phyloP scores from a whole-genome alignment of 1,139 yeast genomes.

The Yamadazyma jaroonii region DNA sequence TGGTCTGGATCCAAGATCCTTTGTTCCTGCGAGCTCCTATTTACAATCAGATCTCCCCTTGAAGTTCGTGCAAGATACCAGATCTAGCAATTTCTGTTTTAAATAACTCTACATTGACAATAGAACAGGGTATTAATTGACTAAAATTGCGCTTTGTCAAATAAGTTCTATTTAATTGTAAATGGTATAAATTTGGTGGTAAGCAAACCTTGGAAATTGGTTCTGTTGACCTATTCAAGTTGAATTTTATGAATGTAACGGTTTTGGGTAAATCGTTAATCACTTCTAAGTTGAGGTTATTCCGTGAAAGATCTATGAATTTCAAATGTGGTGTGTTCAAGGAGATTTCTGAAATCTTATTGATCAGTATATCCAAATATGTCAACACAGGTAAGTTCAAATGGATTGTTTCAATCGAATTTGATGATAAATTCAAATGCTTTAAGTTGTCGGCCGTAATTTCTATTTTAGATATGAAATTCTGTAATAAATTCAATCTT shows the following conservation, averaged over 20 bases:
- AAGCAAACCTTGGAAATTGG: not conserved
- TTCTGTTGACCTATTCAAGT: not conserved
- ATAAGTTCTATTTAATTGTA: not conserved
- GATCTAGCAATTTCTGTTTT: not conserved
- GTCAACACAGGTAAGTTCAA: not conserved
- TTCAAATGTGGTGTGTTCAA: not conserved
- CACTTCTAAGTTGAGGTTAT: not conserved
- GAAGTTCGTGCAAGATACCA: not conserved
- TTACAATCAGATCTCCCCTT: too few species aligned
- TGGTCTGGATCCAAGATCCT: too few species aligned
- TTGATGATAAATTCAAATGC: constrained; percentile 2
- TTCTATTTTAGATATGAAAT: constrained; percentile 25
- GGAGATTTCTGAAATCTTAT: not conserved
- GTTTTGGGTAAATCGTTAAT: not conserved
- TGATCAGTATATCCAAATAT: constrained; percentile 1
- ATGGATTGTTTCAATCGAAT: not conserved
- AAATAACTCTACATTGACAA: not conserved
- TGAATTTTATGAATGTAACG: not conserved
- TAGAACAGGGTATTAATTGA: not conserved
- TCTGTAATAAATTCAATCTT: constrained; percentile 60
- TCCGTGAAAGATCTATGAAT: not conserved
- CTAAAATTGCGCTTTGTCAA: not conserved
- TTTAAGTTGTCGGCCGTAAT: not conserved
- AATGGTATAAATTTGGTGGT: not conserved
- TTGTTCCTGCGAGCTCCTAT: too few species aligned